These are phyloP conservation scores for Chlorophyllum brunneum DNA, from an alignment of 768 basidiomycete genomes.

Conservation along the genomic window DNA sequence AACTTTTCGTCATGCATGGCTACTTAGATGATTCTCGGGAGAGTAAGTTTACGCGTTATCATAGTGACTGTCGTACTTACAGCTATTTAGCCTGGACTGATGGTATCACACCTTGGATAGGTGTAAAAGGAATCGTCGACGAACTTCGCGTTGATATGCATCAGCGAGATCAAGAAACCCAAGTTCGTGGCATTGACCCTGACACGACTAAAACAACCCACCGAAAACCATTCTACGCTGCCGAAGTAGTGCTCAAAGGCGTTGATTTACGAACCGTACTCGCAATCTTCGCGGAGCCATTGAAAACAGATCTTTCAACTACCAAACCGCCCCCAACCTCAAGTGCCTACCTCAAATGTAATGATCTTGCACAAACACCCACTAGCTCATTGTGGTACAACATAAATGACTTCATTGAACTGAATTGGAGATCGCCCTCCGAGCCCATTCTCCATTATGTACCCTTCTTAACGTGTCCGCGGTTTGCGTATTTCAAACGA, in stretches of 20 bases:
- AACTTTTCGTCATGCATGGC: slow-evolving; percentile 79
- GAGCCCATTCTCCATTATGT: slow-evolving; percentile 65
- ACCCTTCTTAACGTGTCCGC: slow-evolving; percentile 73
- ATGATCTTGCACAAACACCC: slow-evolving; percentile 39
- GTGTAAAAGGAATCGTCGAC: slow-evolving; percentile 79
- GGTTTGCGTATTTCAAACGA: slow-evolving; percentile 77
- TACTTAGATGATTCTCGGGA: slow-evolving; percentile 80
- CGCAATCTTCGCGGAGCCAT: slow-evolving; percentile 72
- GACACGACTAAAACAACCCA: slow-evolving; percentile 56
- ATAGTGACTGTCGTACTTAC: slow-evolving; percentile 1
- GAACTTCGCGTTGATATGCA: slow-evolving; percentile 89
- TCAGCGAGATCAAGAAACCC: slow-evolving; percentile 82
- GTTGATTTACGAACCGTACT: slow-evolving; percentile 74
- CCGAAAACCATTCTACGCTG: slow-evolving; percentile 85
- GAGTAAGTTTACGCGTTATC: slow-evolving; percentile 28
- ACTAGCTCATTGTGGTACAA: slow-evolving; percentile 67
- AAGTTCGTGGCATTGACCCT: slow-evolving; percentile 51
- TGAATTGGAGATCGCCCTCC: slow-evolving; percentile 54
- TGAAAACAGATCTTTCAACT: slow-evolving; percentile 56
- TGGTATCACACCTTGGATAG: slow-evolving; percentile 77
- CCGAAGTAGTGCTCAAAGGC: slow-evolving; percentile 76
- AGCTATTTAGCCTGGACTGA: slow-evolving; percentile 60
- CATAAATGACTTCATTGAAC: slow-evolving; percentile 78
- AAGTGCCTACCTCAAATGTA: slow-evolving; percentile 46
- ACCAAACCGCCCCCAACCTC: slow-evolving; percentile 36